A percentile compares a stretch with the other conserved stretches of the same genome.
phyloP scores from a whole-genome alignment of 2,329 filamentous ascomycete genomes.

The Alternaria brassicicola region DNA sequence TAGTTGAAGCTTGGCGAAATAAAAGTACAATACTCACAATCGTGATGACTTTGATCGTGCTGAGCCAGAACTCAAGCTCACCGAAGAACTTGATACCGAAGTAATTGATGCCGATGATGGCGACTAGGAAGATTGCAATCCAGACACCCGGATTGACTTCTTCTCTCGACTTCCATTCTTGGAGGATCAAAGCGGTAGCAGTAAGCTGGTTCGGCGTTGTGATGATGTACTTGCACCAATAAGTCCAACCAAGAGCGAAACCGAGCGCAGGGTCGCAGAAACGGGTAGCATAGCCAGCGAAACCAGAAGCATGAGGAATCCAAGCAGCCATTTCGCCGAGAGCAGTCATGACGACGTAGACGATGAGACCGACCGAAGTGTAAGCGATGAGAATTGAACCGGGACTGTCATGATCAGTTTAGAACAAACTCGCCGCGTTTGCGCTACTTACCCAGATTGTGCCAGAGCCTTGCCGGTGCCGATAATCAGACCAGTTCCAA shows the following conservation, averaged over 20 bases:
- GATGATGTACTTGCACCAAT: slow-evolving; percentile 79
- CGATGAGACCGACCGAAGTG: slow-evolving; percentile 70
- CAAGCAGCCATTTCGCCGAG: slow-evolving; percentile 86
- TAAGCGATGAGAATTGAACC: slow-evolving; percentile 75
- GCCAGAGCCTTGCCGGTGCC: slow-evolving; percentile 62
- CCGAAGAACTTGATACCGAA: slow-evolving; percentile 64
- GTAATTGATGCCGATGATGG: slow-evolving; percentile 55
- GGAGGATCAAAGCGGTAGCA: slow-evolving; percentile 77
- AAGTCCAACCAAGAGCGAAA: slow-evolving; percentile 68
- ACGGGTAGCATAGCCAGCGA: slow-evolving; percentile 78
- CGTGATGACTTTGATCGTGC: slow-evolving; percentile 54
- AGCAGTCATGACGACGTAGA: slow-evolving; percentile 81
- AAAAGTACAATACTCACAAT: slow-evolving; percentile 36
- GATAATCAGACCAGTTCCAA: slow-evolving; percentile 75
- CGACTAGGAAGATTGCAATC: slow-evolving; percentile 65
- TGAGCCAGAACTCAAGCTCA: slow-evolving; percentile 58
- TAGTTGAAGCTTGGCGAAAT: neutral
- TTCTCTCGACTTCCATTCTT: slow-evolving; percentile 73
- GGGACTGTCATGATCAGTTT: slow-evolving; percentile 54
- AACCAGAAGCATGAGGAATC: slow-evolving; percentile 78
- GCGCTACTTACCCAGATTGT: slow-evolving; percentile 50
- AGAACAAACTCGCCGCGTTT: neutral
- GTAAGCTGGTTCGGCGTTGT: slow-evolving; percentile 85
- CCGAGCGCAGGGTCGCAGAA: slow-evolving; percentile 83
- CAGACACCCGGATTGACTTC: slow-evolving; percentile 78